Base-by-base conservation (phyloP, 1,284 basidiomycete species). In the Ustilago lituana region DNA sequence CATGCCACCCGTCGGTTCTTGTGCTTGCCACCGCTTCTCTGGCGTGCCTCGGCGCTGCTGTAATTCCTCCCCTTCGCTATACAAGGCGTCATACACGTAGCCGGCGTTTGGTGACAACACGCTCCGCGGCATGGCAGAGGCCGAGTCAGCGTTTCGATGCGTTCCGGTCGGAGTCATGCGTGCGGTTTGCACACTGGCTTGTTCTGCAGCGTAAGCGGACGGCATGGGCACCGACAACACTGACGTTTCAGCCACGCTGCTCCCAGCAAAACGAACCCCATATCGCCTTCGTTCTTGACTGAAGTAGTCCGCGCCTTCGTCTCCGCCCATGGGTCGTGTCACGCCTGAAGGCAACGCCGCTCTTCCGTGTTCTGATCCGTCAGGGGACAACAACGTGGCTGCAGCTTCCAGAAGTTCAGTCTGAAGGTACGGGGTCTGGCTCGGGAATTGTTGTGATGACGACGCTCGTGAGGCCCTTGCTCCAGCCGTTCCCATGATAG, bases 291-390 rank as follows among this genome's bases (percentile, higher is more conserved):
- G 43, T 17, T 39, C 53, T 31, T 46, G 48, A 3, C 19, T 26
- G 19, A 63, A 63, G 33, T 63, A 63, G 33, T 63, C 60, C 5
- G 37, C 36, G 5, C 53, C 29, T 20, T 55, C 60, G 2, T 62
- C 59, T 10, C 14, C 51, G 7, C 36, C 43, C 23, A 32, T 37
- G 1, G 51, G 37, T 8, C 52, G 36, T 12, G 53, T 45, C 11
- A 56, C 41, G 1, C 60, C 53, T 8, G 59, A 62, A 5, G 59
- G 59, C 27, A 53, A 55, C 6, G 46, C 37, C 33, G 32, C 27
- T 4, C 24, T 41, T 29, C 48, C 52, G n/a, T 55, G 56, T 7
- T 62, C 59, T 1, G 52, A 53, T 7, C 27, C 22, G 20, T 53
- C 38, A 0, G 59, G 59, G 4, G 52, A 55, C 2, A 62, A 14